Conservation (phyloP, 441 rosid genomes). For the Jatropha multifida region DNA sequence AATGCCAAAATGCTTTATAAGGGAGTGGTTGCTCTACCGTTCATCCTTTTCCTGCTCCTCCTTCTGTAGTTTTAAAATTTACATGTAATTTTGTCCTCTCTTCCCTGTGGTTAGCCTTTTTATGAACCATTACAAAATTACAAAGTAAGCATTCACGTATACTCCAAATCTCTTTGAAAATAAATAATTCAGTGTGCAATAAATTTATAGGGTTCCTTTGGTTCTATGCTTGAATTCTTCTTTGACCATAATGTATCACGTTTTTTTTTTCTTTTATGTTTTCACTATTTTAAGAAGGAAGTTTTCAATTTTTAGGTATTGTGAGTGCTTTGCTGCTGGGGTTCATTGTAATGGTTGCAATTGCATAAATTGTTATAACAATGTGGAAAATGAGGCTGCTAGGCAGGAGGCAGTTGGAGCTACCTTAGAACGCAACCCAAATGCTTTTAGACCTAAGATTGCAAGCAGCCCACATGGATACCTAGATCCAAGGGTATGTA, state of each 20-base stretch:
- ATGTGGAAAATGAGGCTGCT: slow-evolving; percentile 66
- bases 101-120: background rate
- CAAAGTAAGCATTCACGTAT: background rate
- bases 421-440: slow-evolving; percentile 76
- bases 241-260: background rate
- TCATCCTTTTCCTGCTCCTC: background rate
- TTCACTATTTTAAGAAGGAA: background rate
- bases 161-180: background rate
- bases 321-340: slow-evolving; percentile 96
- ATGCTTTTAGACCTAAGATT: slow-evolving; percentile 90
- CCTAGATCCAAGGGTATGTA: slow-evolving; percentile 54
- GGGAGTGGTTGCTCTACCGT: background rate
- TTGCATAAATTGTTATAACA: slow-evolving; percentile 75
- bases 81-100: background rate
- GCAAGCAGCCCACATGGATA: slow-evolving; percentile 77
- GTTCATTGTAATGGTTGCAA: slow-evolving; percentile 86
- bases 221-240: background rate
- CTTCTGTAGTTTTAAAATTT: background rate
- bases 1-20: background rate
- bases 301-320: slow-evolving; percentile 53
- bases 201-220: background rate
- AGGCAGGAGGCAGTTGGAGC: slow-evolving; percentile 76
- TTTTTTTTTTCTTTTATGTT: background rate
- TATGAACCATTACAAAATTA: background rate
- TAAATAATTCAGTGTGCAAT: background rate